These are phyloP conservation scores for Albatrellus sp. DNA, from an alignment of 1,284 basidiomycete species.

Conservation along the genomic window DNA sequence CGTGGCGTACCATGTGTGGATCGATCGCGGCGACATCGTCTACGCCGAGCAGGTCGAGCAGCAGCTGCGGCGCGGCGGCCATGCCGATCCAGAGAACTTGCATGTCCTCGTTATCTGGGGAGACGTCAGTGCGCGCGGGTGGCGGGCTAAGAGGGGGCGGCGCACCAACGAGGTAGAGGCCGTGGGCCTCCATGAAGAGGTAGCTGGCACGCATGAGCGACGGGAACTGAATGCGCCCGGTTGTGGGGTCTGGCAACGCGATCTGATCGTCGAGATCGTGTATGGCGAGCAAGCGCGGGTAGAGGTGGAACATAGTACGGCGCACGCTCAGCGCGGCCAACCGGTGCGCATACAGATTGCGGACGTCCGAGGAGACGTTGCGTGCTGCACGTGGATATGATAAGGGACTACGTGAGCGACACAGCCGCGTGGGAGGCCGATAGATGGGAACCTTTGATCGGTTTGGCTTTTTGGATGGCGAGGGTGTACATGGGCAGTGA, in stretches of 20 bases:
- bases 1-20: conserved; percentile 49
- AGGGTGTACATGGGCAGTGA: conserved; percentile 79
- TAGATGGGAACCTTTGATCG: conserved; percentile 63
- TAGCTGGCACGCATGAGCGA: conserved; percentile 79
- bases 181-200: conserved; percentile 81
- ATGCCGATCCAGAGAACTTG: conserved; percentile 89
- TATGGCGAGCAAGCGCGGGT: conserved; percentile 82
- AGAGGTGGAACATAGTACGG: conserved; percentile 69
- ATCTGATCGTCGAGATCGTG: conserved; percentile 73
- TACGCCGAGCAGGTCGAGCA: conserved; percentile 80
- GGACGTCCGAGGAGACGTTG: conserved; percentile 86
- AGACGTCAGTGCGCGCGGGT: background rate
- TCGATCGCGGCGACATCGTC: conserved; percentile 71
- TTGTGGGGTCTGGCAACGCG: conserved; percentile 47
- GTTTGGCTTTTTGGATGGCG: conserved; percentile 82
- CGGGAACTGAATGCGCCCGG: conserved; percentile 44
- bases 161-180: conserved; percentile 83
- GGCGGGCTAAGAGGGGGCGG: conserved; percentile 8
- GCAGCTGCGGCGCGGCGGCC: conserved; percentile 69
- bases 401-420: background rate
- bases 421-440: background rate
- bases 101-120: conserved; percentile 80
- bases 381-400: conserved; percentile 35
- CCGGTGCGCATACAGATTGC: conserved; percentile 77
- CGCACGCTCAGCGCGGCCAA: conserved; percentile 64